Conservation (phyloP, 129 eudicot species). For the Tanacetum coccineum region DNA sequence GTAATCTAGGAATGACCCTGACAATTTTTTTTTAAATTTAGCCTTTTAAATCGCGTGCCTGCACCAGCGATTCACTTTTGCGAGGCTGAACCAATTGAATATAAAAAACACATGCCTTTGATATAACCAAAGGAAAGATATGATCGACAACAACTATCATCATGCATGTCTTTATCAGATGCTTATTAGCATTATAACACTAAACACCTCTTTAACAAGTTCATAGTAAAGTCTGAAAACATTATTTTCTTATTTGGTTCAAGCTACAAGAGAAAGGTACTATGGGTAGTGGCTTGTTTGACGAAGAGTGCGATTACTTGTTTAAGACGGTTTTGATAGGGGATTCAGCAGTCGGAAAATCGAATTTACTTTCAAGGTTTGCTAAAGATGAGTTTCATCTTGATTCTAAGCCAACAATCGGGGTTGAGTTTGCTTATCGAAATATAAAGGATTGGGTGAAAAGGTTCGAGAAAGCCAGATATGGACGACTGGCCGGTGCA, state of each 20-base stretch:
- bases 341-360: slow-evolving; percentile 81
- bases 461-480: slow-evolving; percentile 76
- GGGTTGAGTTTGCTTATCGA: slow-evolving; percentile 78
- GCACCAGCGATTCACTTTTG: too few species aligned
- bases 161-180: slow-evolving; percentile 36
- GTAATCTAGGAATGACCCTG: too few species aligned
- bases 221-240: neutral
- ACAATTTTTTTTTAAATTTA: too few species aligned
- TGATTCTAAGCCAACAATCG: slow-evolving; percentile 80
- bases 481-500: slow-evolving; percentile 93
- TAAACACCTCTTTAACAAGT: slow-evolving; percentile 17
- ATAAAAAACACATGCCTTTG: slow-evolving; percentile 34
- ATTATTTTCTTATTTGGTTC: neutral
- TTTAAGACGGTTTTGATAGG: slow-evolving; percentile 73
- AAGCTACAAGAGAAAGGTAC: neutral
- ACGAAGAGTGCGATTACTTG: slow-evolving; percentile 78
- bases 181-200: slow-evolving; percentile 25
- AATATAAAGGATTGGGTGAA: slow-evolving; percentile 60
- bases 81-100: slow-evolving; percentile 31
- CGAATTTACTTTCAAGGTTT: slow-evolving; percentile 65
- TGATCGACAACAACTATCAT: slow-evolving; percentile 34
- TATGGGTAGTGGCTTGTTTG: slow-evolving; percentile 40
- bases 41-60: too few species aligned
- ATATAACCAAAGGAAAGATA: slow-evolving; percentile 32
- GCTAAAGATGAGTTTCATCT: slow-evolving; percentile 56